Base-by-base conservation (phyloP, 352 stramenopile species). In the Phytophthora tentaculata region DNA sequence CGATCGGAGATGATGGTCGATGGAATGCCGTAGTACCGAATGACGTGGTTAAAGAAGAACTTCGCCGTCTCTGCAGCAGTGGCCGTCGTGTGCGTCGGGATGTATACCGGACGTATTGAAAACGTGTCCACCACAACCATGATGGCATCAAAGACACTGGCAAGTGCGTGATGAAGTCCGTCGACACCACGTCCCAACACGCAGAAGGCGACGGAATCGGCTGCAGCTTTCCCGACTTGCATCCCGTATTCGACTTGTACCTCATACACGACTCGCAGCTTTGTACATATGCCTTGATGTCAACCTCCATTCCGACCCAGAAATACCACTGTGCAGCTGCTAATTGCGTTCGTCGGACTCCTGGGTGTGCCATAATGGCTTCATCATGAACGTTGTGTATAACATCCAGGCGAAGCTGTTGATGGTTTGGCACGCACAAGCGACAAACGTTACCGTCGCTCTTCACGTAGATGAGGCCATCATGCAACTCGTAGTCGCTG, bases 111-210 rank as follows among this genome's bases (percentile, higher is more conserved):
- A 13, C 69, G 56, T 35, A 73, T 76, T 39, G 57, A 73, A 17
- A 69, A 16, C 55, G 73, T 73, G 49, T 69, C 63, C 22, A 73
- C 69, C 5, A 67, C 44, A 2, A 53, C 47, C 32, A 56, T 58
- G 35, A 64, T 52, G 37, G 57, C 48, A 23, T 57, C 57, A 24
- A 51, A 64, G 22, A 61, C 13, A 50, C 53, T 9, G 43, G 56
- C 26, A 60, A 39, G 20, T 47, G 29, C 1, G 57, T 69, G 52
- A 77, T 73, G 48, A 72, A 74, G 56, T 74, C 28, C 8, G 56
- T 73, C 14, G 59, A 71, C 14, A 79, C 68, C 7, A 73, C 64
- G n/a, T 73, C 57, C 71, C 66, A 79, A 16, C 54, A 67, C 17
- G 52, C 26, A 0, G n/a, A 5, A 12, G 65, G 59, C 4, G 61